Evolutionary conservation across 176 grass and related monocot genomes (phyloP).

Genomic region (Rhynchospora breviuscula): DNA sequence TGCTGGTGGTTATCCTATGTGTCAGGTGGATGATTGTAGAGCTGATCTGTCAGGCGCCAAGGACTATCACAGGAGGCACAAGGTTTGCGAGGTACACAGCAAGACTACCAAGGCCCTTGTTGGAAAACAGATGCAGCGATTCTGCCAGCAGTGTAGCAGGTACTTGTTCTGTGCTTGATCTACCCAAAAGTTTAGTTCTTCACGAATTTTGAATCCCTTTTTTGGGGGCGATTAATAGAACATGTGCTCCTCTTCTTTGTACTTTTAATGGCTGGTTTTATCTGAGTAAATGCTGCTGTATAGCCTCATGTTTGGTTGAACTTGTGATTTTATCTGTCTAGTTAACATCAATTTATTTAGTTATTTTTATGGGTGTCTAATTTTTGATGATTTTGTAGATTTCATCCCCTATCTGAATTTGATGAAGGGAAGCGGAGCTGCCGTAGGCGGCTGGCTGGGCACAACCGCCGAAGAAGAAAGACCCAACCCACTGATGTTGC

Average conservation of each 20-base stretch:
- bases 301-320: not conserved
- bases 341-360: not conserved
- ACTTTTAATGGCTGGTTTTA: not conserved
- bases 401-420: constrained; percentile 88
- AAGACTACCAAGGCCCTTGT: constrained; percentile 87
- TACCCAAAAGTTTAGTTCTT: not conserved
- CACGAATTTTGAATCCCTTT: not conserved
- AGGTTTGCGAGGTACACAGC: constrained; percentile 87
- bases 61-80: constrained; percentile 91
- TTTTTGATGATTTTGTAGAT: constrained; percentile 52
- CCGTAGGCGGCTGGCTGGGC: constrained; percentile 79
- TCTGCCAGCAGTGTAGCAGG: constrained; percentile 99
- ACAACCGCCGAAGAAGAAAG: constrained; percentile 90
- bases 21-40: constrained; percentile 92
- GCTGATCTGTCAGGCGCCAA: constrained; percentile 84
- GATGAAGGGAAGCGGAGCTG: constrained; percentile 99
- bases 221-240: not conserved
- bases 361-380: constrained; percentile 26
- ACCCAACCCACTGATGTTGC: constrained; percentile 81
- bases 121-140: constrained; percentile 82
- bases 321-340: not conserved
- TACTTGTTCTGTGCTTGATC: constrained; percentile 28
- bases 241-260: not conserved
- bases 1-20: constrained; percentile 64
- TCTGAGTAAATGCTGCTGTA: not conserved